A percentile compares a stretch with the other conserved stretches of the same genome.
Conservation (phyloP, 106 monocot genomes). For the Dendrobium chrysotoxum region DNA sequence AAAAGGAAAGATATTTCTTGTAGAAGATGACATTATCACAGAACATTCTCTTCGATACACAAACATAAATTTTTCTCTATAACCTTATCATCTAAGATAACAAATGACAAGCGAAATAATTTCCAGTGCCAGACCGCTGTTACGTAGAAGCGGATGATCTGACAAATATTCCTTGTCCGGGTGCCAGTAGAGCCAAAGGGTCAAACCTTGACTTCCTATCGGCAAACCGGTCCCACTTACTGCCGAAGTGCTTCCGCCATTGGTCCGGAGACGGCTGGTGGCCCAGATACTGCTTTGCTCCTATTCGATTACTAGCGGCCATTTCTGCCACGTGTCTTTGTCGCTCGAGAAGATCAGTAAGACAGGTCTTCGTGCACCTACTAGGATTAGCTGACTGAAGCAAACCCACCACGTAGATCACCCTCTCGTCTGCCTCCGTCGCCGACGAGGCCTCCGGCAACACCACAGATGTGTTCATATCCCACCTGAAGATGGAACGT, state of each 20-base stretch:
- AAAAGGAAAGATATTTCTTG: too few relatives aligned
- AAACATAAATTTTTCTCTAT: too few relatives aligned
- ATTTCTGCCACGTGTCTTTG: slow-evolving; percentile 30
- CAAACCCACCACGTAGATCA: slow-evolving; percentile 60
- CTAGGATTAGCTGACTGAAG: slow-evolving; percentile 47
- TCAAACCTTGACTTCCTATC: slow-evolving; percentile 52
- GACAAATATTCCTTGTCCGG: slow-evolving; percentile 70
- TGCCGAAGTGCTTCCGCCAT: slow-evolving; percentile 64
- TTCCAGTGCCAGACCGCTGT: too few relatives aligned
- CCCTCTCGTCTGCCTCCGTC: slow-evolving; percentile 12
- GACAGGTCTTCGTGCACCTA: slow-evolving; percentile 26
- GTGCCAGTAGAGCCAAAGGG: slow-evolving; percentile 44
- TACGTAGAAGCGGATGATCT: background rate
- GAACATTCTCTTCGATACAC: too few relatives aligned
- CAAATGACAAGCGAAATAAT: too few relatives aligned
- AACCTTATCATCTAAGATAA: too few relatives aligned
- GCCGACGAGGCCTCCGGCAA: slow-evolving; percentile 26
- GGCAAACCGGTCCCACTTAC: slow-evolving; percentile 45
- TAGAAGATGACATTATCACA: too few relatives aligned
- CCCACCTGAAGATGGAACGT: slow-evolving; percentile 47
- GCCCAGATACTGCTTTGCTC: slow-evolving; percentile 75
- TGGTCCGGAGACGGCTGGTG: slow-evolving; percentile 20
- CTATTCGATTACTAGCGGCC: slow-evolving; percentile 17
- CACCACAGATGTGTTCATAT: slow-evolving; percentile 57
- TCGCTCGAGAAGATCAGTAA: slow-evolving; percentile 28